A percentile compares a stretch with the other conserved stretches of the same genome.
Conservation (phyloP, 1,139 yeast species). For the Fermentozyma sake region DNA sequence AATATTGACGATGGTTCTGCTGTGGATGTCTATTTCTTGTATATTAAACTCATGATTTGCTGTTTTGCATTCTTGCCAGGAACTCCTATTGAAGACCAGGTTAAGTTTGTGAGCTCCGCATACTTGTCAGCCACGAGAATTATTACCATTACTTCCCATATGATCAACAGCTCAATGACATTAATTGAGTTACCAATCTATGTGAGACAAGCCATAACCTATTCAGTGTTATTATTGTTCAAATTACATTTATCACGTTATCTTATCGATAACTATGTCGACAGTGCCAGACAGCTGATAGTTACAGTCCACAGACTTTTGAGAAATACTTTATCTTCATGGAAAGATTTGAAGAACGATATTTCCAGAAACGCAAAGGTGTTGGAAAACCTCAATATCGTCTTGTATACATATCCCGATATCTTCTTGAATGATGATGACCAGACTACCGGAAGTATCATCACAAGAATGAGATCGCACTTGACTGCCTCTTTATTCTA, state of each 20-base stretch:
- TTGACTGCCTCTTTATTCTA: slow-evolving; percentile 87
- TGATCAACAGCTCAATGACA: slow-evolving; percentile 56
- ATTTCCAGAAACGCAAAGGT: slow-evolving; percentile 89
- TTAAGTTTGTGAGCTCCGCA: slow-evolving; percentile 77
- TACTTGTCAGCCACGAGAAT: slow-evolving; percentile 79
- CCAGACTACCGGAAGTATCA: slow-evolving; percentile 52
- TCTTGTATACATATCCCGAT: slow-evolving; percentile 82
- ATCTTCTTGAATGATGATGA: slow-evolving; percentile 45
- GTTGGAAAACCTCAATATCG: slow-evolving; percentile 85
- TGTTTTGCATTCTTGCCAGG: slow-evolving; percentile 90
- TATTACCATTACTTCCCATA: slow-evolving; percentile 69
- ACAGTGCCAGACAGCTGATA: slow-evolving; percentile 87
- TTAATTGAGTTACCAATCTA: slow-evolving; percentile 84
- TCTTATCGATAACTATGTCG: slow-evolving; percentile 71
- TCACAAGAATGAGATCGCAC: slow-evolving; percentile 87
- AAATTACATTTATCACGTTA: slow-evolving; percentile 78
- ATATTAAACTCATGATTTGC: slow-evolving; percentile 77
- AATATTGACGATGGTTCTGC: slow-evolving; percentile 57
- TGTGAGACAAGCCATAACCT: slow-evolving; percentile 78
- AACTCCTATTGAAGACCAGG: slow-evolving; percentile 85
- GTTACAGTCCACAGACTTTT: slow-evolving; percentile 87
- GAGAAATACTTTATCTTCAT: slow-evolving; percentile 83
- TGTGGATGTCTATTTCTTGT: slow-evolving; percentile 76
- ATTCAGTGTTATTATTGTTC: slow-evolving; percentile 75
- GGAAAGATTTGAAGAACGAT: slow-evolving; percentile 90